Percentiles rank a stretch among this genome's conserved stretches.
Evolutionary conservation across 257 asterid species (phyloP).

Genomic region (Gynochthodes officinalis): DNA sequence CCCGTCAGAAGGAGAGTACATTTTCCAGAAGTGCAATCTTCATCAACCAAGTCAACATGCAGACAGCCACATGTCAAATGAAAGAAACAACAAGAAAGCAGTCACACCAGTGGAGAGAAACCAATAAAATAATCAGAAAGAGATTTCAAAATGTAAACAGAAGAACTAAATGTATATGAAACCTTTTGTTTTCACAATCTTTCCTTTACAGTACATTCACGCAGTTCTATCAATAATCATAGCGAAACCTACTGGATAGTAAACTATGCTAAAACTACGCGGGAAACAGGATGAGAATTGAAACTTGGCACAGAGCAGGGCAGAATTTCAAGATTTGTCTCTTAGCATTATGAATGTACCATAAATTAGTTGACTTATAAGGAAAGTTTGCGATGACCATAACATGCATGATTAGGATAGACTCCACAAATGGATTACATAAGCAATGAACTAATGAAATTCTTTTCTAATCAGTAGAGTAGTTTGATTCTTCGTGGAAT

Average conservation of each 20-base stretch:
- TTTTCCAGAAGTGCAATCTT: constrained; percentile 45
- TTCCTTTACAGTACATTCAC: neutral
- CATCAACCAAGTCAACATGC: constrained; percentile 47
- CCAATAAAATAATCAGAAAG: neutral
- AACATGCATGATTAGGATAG: too few species aligned
- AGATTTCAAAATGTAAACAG: neutral
- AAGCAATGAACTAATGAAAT: neutral
- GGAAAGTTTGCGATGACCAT: too few species aligned
- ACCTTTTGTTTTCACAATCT: too few species aligned
- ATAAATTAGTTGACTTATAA: too few species aligned
- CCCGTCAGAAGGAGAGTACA: constrained; percentile 80
- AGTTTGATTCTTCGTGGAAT: neutral
- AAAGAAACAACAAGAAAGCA: neutral
- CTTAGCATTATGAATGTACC: too few species aligned
- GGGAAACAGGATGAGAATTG: neutral
- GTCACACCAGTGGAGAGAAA: neutral
- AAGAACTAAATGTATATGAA: neutral
- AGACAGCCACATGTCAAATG: neutral
- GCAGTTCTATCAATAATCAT: neutral
- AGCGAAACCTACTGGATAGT: neutral
- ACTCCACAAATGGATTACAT: neutral
- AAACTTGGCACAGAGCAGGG: neutral
- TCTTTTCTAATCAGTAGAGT: neutral
- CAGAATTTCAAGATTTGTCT: too few species aligned
- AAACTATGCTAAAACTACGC: neutral